A percentile compares a stretch with the other conserved stretches of the same genome.
Conservation (phyloP, 2,329 filamentous ascomycete species). For the Fusarium xyrophilum region DNA sequence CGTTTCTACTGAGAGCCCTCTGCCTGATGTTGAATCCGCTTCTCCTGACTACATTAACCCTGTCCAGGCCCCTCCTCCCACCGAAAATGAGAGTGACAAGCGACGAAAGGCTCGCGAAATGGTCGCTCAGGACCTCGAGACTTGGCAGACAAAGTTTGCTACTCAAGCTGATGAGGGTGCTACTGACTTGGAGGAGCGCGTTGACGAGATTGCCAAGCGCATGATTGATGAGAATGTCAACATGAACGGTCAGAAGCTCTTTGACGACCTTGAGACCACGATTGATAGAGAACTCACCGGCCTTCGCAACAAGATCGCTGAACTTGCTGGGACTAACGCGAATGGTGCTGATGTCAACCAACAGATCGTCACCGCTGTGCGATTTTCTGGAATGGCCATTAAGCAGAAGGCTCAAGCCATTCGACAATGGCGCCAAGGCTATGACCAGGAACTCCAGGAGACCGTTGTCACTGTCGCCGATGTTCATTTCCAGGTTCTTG, state of each 20-base stretch:
- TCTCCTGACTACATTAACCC: conserved; percentile 42
- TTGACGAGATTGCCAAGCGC: conserved; percentile 63
- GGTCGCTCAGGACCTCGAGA: conserved; percentile 78
- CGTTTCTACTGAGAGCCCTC: conserved; percentile 13
- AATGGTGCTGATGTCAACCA: conserved; percentile 53
- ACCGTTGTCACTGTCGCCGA: conserved; percentile 77
- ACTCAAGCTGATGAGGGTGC: conserved; percentile 83
- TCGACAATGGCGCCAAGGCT: conserved; percentile 76
- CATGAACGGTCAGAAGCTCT: conserved; percentile 68
- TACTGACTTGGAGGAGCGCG: conserved; percentile 72
- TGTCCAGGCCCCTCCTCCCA: conserved; percentile 54
- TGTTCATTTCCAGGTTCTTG: conserved; percentile 81
- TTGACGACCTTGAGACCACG: conserved; percentile 72
- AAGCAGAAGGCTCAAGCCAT: conserved; percentile 80
- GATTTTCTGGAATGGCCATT: conserved; percentile 73
- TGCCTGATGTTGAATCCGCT: conserved; percentile 35
- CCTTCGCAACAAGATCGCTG: conserved; percentile 73
- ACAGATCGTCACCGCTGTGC: conserved; percentile 59
- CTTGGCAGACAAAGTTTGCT: conserved; percentile 89
- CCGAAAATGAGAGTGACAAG: conserved; percentile 59
- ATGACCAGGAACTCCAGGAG: conserved; percentile 71
- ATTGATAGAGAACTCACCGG: conserved; percentile 67
- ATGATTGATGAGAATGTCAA: conserved; percentile 70
- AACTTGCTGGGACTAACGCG: conserved; percentile 63
- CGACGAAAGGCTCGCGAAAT: conserved; percentile 67